These are phyloP conservation scores for Solanum hybrid DNA, from an alignment of 305 asterid genomes.

Conservation along the genomic window DNA sequence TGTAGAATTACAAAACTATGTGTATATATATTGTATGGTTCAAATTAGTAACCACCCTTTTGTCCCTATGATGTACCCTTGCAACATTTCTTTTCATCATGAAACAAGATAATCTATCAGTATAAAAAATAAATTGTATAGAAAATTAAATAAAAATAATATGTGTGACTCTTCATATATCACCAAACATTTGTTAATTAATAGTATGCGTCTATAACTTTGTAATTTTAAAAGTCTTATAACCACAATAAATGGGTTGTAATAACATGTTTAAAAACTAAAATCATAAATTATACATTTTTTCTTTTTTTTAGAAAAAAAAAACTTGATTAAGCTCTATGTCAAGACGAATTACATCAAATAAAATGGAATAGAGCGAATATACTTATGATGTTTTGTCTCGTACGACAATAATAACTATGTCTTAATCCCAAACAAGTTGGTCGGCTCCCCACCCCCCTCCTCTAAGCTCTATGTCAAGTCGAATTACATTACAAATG, in stretches of 20 bases:
- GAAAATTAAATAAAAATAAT: background rate
- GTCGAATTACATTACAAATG: background rate
- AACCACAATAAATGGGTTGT: background rate
- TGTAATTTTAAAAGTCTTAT: background rate
- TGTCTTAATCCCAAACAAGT: background rate
- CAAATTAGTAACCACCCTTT: background rate
- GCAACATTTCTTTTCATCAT: background rate
- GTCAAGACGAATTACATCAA: background rate
- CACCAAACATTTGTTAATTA: background rate
- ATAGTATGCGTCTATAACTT: background rate
- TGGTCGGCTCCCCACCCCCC: background rate
- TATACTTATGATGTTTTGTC: background rate
- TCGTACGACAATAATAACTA: background rate
- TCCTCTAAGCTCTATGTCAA: background rate
- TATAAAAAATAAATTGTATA: background rate
- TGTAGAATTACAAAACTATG: background rate
- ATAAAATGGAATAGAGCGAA: background rate
- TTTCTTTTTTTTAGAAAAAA: too few relatives aligned
- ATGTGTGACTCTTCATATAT: background rate
- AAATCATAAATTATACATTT: background rate
- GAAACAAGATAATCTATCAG: background rate
- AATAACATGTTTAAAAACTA: background rate
- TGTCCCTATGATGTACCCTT: background rate
- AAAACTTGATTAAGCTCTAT: background rate
- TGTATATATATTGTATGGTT: background rate